Base-by-base conservation (phyloP, 1,284 basidiomycete species). In the Fomes fomentarius region DNA sequence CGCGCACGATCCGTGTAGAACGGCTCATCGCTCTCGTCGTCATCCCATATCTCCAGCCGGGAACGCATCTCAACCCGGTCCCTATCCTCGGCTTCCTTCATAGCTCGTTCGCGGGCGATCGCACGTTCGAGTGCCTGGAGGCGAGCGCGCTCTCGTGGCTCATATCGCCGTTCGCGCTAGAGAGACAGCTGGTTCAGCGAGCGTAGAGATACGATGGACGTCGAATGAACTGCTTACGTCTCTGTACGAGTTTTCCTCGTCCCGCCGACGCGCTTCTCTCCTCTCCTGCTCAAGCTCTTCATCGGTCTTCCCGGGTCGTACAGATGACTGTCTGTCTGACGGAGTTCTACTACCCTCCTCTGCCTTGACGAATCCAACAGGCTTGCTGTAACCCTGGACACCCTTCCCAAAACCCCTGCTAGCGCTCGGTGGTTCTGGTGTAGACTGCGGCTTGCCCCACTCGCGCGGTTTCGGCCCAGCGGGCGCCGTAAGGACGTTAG, bases 1-100 rank as follows among this genome's bases (percentile, higher is more conserved):
- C 89, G 84, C 9, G 78, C 66, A 87, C 93, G 82, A 65, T 96
- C 94, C 35, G 87, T 80, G 65, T 94, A 95, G 73, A 93, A 96
- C 24, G 85, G 66, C 61, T 95, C 93, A 57, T 91, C 90, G 60
- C 89, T 89, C 67, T 94, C 91, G 58, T 96, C 94, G 64, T 96
- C 94, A 64, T 96, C 93, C 91, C 91, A 96, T 1, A 87, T 73
- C 55, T 89, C 87, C 22, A 95, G 74, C 4, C 89, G 79, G 24
- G 85, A 78, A 30, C 82, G 80, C 78, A 92, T 88, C 66, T 89
- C 85, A 14, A 83, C 66, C 14, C 82, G 77, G 63, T 90, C 91
- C 5, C 86, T 81, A 28, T 89, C 86, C 65, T 94, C 89, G 4
- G 84, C 82, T 50, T 93, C 91, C 38, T 79, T 81, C 42, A 89